Evolutionary conservation across 1,139 yeast genomes (phyloP).

Genomic region (Pichia sp.): DNA sequence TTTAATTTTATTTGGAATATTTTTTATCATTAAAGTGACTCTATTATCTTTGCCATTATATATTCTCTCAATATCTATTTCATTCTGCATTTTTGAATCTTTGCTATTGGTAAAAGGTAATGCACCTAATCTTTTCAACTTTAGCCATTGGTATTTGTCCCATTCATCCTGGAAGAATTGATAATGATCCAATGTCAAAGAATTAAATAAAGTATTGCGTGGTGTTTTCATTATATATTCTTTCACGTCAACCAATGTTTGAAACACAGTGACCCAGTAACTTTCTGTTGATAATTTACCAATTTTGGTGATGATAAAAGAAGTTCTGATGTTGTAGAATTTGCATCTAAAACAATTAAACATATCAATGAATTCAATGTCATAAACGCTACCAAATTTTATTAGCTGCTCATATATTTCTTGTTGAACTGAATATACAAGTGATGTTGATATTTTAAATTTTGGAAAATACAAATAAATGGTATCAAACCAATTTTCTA

Average conservation of each 20-base stretch:
- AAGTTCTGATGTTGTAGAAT: slow-evolving; percentile 32
- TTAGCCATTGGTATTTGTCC: slow-evolving; percentile 20
- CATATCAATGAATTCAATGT: slow-evolving; percentile 15
- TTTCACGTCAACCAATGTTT: slow-evolving; percentile 18
- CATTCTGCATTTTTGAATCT: slow-evolving; percentile 18
- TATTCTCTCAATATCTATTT: slow-evolving; percentile 32
- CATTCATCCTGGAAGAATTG: slow-evolving; percentile 13
- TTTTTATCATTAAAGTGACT: slow-evolving; percentile 44
- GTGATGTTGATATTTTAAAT: not conserved
- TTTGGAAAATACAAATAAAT: slow-evolving; percentile 12
- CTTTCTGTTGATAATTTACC: slow-evolving; percentile 3
- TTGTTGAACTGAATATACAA: slow-evolving; percentile 11
- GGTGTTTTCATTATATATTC: slow-evolving; percentile 1
- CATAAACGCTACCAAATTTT: slow-evolving; percentile 26
- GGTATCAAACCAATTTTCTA: slow-evolving; percentile 20
- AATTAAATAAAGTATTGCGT: not conserved
- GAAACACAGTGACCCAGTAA: slow-evolving; percentile 10
- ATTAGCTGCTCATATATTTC: slow-evolving; percentile 16
- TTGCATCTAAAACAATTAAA: slow-evolving; percentile 27
- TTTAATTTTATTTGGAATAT: slow-evolving; percentile 44
- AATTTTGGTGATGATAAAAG: slow-evolving; percentile 25
- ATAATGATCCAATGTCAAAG: not conserved
- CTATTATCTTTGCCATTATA: slow-evolving; percentile 37
- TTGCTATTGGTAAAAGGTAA: slow-evolving; percentile 14
- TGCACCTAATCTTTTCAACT: slow-evolving; percentile 22